Base-by-base conservation (phyloP, 2,329 filamentous ascomycete species). In the Colletotrichum siamense region DNA sequence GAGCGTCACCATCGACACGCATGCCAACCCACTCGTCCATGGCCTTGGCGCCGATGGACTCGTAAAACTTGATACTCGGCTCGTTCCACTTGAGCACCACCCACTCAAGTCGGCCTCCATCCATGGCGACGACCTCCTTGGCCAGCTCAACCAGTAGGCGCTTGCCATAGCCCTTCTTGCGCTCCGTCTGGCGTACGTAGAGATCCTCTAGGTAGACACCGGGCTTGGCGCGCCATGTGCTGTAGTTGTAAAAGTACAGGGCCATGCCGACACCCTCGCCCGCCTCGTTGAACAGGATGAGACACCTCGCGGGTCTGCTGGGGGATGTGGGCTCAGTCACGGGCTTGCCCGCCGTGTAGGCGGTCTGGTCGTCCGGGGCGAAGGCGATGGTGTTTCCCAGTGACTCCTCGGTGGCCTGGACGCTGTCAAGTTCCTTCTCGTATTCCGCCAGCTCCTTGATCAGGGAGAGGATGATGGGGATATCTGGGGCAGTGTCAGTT, bases 191-290 rank as follows among this genome's bases (percentile, higher is more conserved):
- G 79, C 92, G 89, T 55, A 99, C 95, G 81, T 94, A 98, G n/a
- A 99, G 88, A 82, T 99, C 96, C 84, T 99, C 96, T 49, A 99
- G 92, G 84, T 98, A 98, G 82, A 99, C 94, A 4, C 96, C 96
- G 0, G 96, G 92, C 62, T 91, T 91, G n/a, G 94, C 92, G 10
- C 94, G 92, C 97, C 97, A 99, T 1, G 96, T 98, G 82, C 93
- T 95, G 86, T 98, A 99, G 86, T 96, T 99, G 89, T 96, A 96
- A 85, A 98, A 99, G 87, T 96, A 98, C 55, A 98, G 86, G 2
- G 96, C 96, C 91, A 98, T 95, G 64, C 94, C 95, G 0, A 92
- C 94, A 1, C 84, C 84, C 52, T 86, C 82, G 13, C 87, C 84
- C 8, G 86, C 84, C 13, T 88, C 85, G 26, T 89, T 85, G 79